phyloP scores from a whole-genome alignment of 441 rosid species.

The Bruguiera hainesii region DNA sequence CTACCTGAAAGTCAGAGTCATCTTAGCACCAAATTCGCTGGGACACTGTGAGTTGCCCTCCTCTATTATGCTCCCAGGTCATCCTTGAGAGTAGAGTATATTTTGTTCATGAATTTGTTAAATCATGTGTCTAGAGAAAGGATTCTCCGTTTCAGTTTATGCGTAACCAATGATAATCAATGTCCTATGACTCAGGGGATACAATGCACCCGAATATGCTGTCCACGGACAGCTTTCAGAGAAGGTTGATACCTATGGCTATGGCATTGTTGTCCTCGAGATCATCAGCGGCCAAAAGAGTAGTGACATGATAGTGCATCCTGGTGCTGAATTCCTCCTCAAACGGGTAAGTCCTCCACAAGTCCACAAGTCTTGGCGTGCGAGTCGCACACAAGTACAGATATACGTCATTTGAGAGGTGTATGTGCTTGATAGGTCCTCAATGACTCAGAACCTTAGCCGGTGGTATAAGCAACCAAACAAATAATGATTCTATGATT shows the following conservation, averaged over 20 bases:
- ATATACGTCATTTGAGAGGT: too few relatives aligned
- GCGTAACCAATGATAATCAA: not conserved
- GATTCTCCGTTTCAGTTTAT: too few relatives aligned
- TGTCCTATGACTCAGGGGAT: conserved; percentile 27
- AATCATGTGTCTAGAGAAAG: not conserved
- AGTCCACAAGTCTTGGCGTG: not conserved
- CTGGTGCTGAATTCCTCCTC: conserved; percentile 34
- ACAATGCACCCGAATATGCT: conserved; percentile 48
- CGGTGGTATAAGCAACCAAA: too few relatives aligned
- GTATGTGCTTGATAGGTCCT: too few relatives aligned
- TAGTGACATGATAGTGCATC: conserved; percentile 17
- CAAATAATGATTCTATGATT: too few relatives aligned
- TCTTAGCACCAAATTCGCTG: conserved; percentile 37
- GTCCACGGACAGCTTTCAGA: conserved; percentile 40
- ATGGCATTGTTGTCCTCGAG: conserved; percentile 41
- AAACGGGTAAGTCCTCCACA: conserved; percentile 18
- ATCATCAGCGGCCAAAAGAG: conserved; percentile 34
- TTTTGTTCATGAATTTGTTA: not conserved
- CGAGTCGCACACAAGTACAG: too few relatives aligned
- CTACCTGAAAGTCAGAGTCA: conserved; percentile 41
- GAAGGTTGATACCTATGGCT: conserved; percentile 38
- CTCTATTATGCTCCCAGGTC: not conserved
- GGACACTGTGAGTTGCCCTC: conserved; percentile 43
- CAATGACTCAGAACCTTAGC: too few relatives aligned
- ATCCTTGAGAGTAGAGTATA: too few relatives aligned